Evolutionary conservation across 805 yeast species (phyloP), one percentile per base, ranked within the genome.

Genomic region (Wickerhamomyces silvicola): DNA sequence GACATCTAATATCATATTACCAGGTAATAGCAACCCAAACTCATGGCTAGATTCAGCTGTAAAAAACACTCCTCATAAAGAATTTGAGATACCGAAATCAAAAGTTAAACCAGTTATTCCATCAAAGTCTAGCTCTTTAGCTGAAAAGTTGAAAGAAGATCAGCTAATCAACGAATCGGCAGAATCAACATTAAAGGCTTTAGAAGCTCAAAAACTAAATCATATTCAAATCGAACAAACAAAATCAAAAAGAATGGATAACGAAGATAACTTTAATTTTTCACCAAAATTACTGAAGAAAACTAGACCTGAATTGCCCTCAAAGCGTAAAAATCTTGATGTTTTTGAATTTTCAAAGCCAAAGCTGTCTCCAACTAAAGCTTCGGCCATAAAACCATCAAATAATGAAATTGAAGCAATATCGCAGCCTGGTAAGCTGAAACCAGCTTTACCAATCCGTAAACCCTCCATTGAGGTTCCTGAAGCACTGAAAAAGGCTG

Each of bases 91-190:
- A 11, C 28, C 28, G 21, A 37, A 32, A 31, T 25, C 59, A 31
- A 48, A 40, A 52, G 36, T 47, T 46, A 57, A 54, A 43, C 64
- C 56, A 48, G 50, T 42, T 23, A 42, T 38, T 35, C 57, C 52
- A 39, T 46, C 45, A 38, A 42, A 43, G 27, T 33, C 43, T 22
- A 48, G 51, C 43, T 51, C 58, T 15, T 39, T 57, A 43, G 38
- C 57, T 45, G 53, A 49, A 49, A 57, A 56, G 44, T 41, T 42
- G 54, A 52, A 56, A 58, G 10, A 28, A 7, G 32, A 28, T 9
- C 13, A 32, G 20, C 5, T 13, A 16, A 7, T 16, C 1, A 19
- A 20, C 14, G 9, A 19, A n/a, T 7, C 20, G 24, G 18, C 15
- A 18, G 27, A 18, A 21, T 18, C 20, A 7, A 40, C 45, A 1